Evolutionary conservation across 2,329 filamentous ascomycete species (phyloP).

Genomic region (Neocucurbitaria cava): DNA sequence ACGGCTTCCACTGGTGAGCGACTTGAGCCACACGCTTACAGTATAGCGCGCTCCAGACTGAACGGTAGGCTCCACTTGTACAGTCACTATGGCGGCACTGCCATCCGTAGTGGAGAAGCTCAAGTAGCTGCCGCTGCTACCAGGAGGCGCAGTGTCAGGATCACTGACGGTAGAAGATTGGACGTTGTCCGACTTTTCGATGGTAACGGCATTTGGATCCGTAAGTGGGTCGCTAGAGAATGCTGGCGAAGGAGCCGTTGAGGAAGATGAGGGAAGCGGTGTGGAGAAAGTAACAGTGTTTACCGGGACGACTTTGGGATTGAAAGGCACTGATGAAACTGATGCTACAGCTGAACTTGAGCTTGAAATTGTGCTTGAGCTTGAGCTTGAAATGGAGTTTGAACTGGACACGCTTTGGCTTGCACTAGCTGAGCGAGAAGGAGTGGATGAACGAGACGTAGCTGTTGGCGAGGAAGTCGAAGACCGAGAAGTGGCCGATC

Average conservation of each 20-base stretch:
- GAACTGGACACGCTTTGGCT: too few relatives aligned
- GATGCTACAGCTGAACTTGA: too few relatives aligned
- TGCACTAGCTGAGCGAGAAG: neutral
- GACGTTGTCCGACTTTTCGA: neutral
- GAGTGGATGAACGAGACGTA: neutral
- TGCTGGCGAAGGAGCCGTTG: neutral
- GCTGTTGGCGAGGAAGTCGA: too few relatives aligned
- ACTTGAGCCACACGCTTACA: neutral
- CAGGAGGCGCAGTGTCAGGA: neutral
- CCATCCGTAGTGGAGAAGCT: neutral
- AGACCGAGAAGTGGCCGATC: neutral
- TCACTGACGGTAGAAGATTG: neutral
- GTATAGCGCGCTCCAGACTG: neutral
- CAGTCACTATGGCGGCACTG: neutral
- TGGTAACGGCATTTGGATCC: neutral
- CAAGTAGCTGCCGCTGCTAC: constrained; percentile 7
- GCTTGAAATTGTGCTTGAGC: neutral
- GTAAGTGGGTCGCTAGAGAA: neutral
- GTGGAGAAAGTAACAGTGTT: neutral
- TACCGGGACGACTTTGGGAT: neutral
- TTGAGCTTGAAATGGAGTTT: neutral
- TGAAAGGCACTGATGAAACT: neutral
- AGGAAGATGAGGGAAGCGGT: neutral
- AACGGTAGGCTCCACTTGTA: neutral
- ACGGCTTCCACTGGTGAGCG: neutral